Conservation (phyloP, 2,329 filamentous ascomycete species). For the Fusarium stilboides region DNA sequence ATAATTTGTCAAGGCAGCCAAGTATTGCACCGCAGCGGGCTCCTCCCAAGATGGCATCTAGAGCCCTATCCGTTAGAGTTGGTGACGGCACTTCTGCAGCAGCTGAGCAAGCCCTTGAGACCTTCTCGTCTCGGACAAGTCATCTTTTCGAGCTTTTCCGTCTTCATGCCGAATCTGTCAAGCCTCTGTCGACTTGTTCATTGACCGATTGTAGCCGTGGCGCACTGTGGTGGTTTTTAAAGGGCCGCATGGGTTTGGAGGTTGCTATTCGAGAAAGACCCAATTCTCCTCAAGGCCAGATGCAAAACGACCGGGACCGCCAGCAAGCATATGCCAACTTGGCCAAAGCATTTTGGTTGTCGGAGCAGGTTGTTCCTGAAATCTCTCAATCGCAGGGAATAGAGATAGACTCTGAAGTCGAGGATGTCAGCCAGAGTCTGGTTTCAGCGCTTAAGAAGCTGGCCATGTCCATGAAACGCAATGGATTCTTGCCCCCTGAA, state of each 20-base stretch:
- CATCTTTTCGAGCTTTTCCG: slow-evolving; percentile 84
- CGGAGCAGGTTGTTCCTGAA: slow-evolving; percentile 67
- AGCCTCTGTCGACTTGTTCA: slow-evolving; percentile 74
- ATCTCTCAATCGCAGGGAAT: slow-evolving; percentile 61
- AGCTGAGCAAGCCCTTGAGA: slow-evolving; percentile 76
- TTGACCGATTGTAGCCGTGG: slow-evolving; percentile 79
- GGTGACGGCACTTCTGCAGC: slow-evolving; percentile 61
- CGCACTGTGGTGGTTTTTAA: slow-evolving; percentile 91
- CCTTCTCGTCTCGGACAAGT: slow-evolving; percentile 79
- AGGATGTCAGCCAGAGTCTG: slow-evolving; percentile 70
- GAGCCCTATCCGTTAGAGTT: slow-evolving; percentile 57
- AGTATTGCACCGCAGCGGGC: slow-evolving; percentile 49
- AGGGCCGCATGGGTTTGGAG: slow-evolving; percentile 83
- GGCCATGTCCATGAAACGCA: slow-evolving; percentile 86
- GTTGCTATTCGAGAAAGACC: slow-evolving; percentile 76
- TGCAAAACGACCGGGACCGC: slow-evolving; percentile 68
- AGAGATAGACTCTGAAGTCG: slow-evolving; percentile 62
- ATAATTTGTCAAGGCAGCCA: slow-evolving; percentile 44
- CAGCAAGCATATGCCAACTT: slow-evolving; percentile 89
- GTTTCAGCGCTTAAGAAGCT: slow-evolving; percentile 79
- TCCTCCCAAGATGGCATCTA: slow-evolving; percentile 49
- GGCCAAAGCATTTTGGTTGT: slow-evolving; percentile 90
- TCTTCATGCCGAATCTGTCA: slow-evolving; percentile 81
- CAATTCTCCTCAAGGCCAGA: slow-evolving; percentile 64
- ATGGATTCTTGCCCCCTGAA: slow-evolving; percentile 81